Evolutionary conservation across 164 flowering plant genomes (phyloP).

Genomic region (Piper betle): DNA sequence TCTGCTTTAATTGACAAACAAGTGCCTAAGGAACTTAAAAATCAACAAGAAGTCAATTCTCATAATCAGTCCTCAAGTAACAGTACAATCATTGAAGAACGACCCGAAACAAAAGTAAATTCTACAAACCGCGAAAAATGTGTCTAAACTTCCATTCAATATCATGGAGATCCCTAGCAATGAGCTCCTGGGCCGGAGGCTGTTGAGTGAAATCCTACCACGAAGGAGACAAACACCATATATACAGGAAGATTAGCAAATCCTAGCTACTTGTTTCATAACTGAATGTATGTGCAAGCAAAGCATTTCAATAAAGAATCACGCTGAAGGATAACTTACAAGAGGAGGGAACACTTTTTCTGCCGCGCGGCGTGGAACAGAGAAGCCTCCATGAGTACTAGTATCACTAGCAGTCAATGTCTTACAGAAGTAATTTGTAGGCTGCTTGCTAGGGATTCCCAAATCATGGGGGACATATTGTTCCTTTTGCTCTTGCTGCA

Average conservation of each 20-base stretch:
- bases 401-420: slow-evolving; percentile 86
- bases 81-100: background rate
- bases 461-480: slow-evolving; percentile 54
- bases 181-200: slow-evolving; percentile 83
- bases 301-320: background rate
- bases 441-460: slow-evolving; percentile 74
- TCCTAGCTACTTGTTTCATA: no score
- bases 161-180: slow-evolving; percentile 90
- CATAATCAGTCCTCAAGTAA: background rate
- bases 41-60: background rate
- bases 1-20: no score
- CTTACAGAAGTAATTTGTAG: slow-evolving; percentile 85
- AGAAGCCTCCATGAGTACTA: slow-evolving; percentile 89
- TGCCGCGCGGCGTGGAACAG: slow-evolving; percentile 96
- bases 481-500: slow-evolving; percentile 80
- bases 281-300: no score
- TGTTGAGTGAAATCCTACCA: slow-evolving; percentile 77
- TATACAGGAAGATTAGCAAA: background rate
- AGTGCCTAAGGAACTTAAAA: no score
- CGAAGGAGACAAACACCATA: background rate
- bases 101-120: background rate
- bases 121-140: slow-evolving; percentile 58
- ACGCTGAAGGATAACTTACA: slow-evolving; percentile 23
- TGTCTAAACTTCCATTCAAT: slow-evolving; percentile 89
- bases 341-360: slow-evolving; percentile 89